Base-by-base conservation (phyloP, 306 rosid species). In the Gynostemma pentaphyllum region DNA sequence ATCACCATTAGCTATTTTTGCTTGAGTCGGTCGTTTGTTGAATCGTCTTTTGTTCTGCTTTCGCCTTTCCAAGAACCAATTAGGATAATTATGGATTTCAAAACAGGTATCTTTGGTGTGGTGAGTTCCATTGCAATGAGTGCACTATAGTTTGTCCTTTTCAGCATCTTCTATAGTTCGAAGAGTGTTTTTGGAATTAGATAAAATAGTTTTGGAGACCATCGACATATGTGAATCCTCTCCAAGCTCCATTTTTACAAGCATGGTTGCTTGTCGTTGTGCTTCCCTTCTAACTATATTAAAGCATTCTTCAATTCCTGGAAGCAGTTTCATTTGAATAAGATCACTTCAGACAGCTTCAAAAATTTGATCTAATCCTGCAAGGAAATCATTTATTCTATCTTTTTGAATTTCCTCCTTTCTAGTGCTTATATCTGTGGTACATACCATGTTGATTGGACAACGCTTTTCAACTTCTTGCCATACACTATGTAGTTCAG, bases 51-150 rank as follows among this genome's bases (percentile, higher is more conserved):
- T 10, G 32, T 67, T 67, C 28, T 19, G 10, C 26, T 40, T 29
- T 32, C 45, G 30, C 2, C 51, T 16, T 37, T 67, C 53, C 29
- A 47, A 19, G 64, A 40, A 68, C 71, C 64, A 68, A 0, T 53
- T 44, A 5, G 42, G 44, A 26, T 52, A 53, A 1, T 64, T 64
- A 53, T 51, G 53, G 14, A 67, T 10, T 6, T 67, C 22, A 13
- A 67, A 67, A 15, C 40, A 67, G 1, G 19, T 67, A 4, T 67
- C 63, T 21, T n/a, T 24, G 5, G 50, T 52, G 29, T 67, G 63
- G 9, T 67, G 51, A 9, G 4, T 40, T 16, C 40, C 52, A 4
- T 63, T 41, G 26, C 41, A 67, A 57, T 67, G 71, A 10, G 71
- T 10, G 63, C 71, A 51, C 26, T 45, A 29, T 19, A 5, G 21